phyloP scores from a whole-genome alignment of 176 grass and related monocot genomes.

The Ensete ventricosum region DNA sequence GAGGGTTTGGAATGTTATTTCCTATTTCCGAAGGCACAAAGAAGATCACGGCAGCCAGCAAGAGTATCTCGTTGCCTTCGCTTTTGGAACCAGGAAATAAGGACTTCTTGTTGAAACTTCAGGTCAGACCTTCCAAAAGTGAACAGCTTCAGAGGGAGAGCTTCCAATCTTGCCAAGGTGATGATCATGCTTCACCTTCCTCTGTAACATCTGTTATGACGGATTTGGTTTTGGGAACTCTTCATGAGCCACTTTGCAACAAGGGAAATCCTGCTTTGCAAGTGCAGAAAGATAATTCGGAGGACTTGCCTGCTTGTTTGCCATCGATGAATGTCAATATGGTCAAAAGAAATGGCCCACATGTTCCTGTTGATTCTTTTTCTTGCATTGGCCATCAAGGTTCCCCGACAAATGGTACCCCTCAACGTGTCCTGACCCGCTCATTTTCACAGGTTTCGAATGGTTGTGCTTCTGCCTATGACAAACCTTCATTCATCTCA shows the following conservation, averaged over 20 bases:
- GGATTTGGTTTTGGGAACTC: slow-evolving; percentile 76
- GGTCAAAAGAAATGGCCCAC: slow-evolving; percentile 27
- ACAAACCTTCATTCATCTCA: slow-evolving; percentile 27
- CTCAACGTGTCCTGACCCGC: slow-evolving; percentile 23
- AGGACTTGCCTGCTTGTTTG: slow-evolving; percentile 17
- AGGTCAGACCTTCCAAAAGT: slow-evolving; percentile 43
- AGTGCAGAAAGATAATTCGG: slow-evolving; percentile 21
- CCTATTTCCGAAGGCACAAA: slow-evolving; percentile 22
- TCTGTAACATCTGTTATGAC: slow-evolving; percentile 50
- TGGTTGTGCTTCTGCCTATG: slow-evolving; percentile 38
- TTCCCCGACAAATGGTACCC: slow-evolving; percentile 11
- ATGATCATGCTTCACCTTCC: slow-evolving; percentile 39
- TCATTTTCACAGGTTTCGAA: slow-evolving; percentile 23
- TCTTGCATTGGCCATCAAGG: slow-evolving; percentile 21
- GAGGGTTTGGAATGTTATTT: slow-evolving; percentile 18
- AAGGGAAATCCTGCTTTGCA: slow-evolving; percentile 17
- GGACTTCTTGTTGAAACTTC: slow-evolving; percentile 48
- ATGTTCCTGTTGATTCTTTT: slow-evolving; percentile 26
- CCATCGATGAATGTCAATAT: slow-evolving; percentile 20
- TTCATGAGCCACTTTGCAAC: slow-evolving; percentile 35
- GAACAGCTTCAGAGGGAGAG: slow-evolving; percentile 37
- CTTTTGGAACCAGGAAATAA: slow-evolving; percentile 39
- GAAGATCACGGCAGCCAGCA: slow-evolving; percentile 13
- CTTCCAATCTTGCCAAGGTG: slow-evolving; percentile 17
- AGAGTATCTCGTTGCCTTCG: slow-evolving; percentile 46